Evolutionary conservation across 2,329 filamentous ascomycete species (phyloP).

Genomic region (Lojkania enalia): DNA sequence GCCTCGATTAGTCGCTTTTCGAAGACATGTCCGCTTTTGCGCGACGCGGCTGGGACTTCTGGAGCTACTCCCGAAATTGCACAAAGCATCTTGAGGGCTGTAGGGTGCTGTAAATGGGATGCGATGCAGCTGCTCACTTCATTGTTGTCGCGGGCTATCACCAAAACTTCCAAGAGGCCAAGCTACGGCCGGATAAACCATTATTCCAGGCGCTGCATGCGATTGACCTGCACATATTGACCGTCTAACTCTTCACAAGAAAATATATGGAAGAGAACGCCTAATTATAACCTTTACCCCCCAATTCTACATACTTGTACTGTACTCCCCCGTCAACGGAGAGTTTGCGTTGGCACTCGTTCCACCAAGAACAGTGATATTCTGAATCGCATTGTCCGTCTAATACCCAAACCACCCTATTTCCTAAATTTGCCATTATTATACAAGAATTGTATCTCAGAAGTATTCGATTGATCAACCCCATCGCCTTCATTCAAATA

Average conservation of each 20-base stretch:
- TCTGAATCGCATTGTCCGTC: conserved; percentile 27
- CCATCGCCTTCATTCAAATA: conserved; percentile 79
- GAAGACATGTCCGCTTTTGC: conserved; percentile 91
- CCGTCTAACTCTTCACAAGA: too few relatives aligned
- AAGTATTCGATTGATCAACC: conserved; percentile 60
- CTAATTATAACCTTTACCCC: too few relatives aligned
- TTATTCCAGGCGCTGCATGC: too few relatives aligned
- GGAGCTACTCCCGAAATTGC: conserved; percentile 95
- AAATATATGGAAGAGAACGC: too few relatives aligned
- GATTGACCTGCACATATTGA: too few relatives aligned
- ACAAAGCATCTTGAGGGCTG: conserved; percentile 40
- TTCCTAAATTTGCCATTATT: conserved; percentile 56
- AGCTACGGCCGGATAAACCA: too few relatives aligned
- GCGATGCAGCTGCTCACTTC: too few relatives aligned
- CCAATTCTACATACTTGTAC: too few relatives aligned
- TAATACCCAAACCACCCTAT: conserved; percentile 60
- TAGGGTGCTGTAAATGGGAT: conserved; percentile 2
- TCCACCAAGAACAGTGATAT: conserved; percentile 31
- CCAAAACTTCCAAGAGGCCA: too few relatives aligned
- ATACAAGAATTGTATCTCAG: conserved; percentile 64
- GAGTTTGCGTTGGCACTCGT: too few relatives aligned
- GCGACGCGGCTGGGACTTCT: conserved; percentile 90
- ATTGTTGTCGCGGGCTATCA: too few relatives aligned
- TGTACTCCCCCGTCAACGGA: background rate
- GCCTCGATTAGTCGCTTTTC: conserved; percentile 95